These are phyloP conservation scores for Paratrimastix pyriformis DNA, from an alignment of 78 protist species.

Conservation along the genomic window DNA sequence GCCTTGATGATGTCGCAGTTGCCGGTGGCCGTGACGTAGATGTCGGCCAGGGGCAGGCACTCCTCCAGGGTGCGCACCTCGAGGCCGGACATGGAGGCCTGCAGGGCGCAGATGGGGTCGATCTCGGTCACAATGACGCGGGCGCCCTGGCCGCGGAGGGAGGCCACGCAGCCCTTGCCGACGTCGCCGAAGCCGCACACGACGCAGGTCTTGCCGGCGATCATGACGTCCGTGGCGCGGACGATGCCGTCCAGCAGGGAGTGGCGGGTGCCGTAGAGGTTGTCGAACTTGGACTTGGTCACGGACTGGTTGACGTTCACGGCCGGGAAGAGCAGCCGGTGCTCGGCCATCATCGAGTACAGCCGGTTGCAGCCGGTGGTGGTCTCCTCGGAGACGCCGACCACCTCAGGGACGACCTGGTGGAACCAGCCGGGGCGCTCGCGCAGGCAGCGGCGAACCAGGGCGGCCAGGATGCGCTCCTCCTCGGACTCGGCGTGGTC, in stretches of 20 bases:
- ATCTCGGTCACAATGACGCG: slow-evolving; percentile 26
- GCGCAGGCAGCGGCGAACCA: slow-evolving; percentile 30
- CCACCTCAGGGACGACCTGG: slow-evolving; percentile 56
- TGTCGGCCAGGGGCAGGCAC: slow-evolving; percentile 1
- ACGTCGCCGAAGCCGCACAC: slow-evolving; percentile 25
- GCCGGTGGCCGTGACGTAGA: slow-evolving; percentile 29
- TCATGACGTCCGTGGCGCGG: slow-evolving; percentile 25
- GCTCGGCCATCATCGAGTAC: slow-evolving; percentile 68
- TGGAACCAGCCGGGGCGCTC: slow-evolving; percentile 37
- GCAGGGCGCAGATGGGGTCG: slow-evolving; percentile 33
- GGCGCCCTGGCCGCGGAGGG: background rate
- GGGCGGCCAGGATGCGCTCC: slow-evolving; percentile 23
- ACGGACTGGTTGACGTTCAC: slow-evolving; percentile 98
- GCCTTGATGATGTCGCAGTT: slow-evolving; percentile 8
- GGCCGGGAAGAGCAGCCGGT: slow-evolving; percentile 88
- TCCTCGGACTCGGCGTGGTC: slow-evolving; percentile 39
- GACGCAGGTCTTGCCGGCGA: slow-evolving; percentile 18
- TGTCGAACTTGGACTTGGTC: slow-evolving; percentile 67
- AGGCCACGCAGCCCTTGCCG: slow-evolving; percentile 9
- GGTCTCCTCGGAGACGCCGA: slow-evolving; percentile 98
- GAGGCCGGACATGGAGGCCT: slow-evolving; percentile 26
- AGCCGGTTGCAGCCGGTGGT: slow-evolving; percentile 99
- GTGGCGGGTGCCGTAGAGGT: slow-evolving; percentile 8
- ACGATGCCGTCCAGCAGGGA: slow-evolving; percentile 20
- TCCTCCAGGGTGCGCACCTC: background rate